Evolutionary conservation across 768 basidiomycete genomes (phyloP).

Genomic region (Fistulinella prunicolor): DNA sequence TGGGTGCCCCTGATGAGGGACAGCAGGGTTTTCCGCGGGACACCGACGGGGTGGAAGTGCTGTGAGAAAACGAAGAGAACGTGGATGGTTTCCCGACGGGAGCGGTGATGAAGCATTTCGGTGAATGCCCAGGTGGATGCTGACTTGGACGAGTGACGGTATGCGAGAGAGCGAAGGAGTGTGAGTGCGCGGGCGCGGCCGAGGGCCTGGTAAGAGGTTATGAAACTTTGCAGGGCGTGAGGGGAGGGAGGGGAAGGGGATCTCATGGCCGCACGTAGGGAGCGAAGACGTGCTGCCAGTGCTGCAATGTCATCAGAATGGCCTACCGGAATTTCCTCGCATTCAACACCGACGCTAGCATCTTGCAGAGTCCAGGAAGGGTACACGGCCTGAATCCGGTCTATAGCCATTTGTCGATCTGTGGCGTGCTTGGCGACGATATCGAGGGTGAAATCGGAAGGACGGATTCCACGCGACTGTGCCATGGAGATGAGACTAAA

Average conservation of each 20-base stretch:
- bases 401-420: conserved; percentile 3
- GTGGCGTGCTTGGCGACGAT: conserved; percentile 28
- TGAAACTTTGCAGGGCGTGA: conserved; percentile 14
- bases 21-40: conserved; percentile 40
- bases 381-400: conserved; percentile 9
- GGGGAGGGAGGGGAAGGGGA: conserved; percentile 23
- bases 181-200: conserved; percentile 18
- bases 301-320: conserved; percentile 2
- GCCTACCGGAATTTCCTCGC: background rate
- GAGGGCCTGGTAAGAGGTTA: conserved; percentile 22
- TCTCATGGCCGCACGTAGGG: conserved; percentile 23
- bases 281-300: conserved; percentile 22
- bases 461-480: conserved; percentile 21
- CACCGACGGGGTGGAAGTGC: conserved; percentile 50
- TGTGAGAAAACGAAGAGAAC: conserved; percentile 44
- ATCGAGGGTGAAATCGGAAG: conserved; percentile 39
- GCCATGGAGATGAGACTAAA: conserved; percentile 43
- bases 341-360: background rate
- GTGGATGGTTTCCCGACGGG: conserved; percentile 12
- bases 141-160: conserved; percentile 23
- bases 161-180: conserved; percentile 20
- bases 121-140: conserved; percentile 26
- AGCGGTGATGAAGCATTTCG: conserved; percentile 30
- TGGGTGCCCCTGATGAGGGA: conserved; percentile 13
- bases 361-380: conserved; percentile 13